These are phyloP conservation scores for Endoconidiophora laricicola DNA, from an alignment of 2,329 filamentous ascomycete species.

Conservation along the genomic window DNA sequence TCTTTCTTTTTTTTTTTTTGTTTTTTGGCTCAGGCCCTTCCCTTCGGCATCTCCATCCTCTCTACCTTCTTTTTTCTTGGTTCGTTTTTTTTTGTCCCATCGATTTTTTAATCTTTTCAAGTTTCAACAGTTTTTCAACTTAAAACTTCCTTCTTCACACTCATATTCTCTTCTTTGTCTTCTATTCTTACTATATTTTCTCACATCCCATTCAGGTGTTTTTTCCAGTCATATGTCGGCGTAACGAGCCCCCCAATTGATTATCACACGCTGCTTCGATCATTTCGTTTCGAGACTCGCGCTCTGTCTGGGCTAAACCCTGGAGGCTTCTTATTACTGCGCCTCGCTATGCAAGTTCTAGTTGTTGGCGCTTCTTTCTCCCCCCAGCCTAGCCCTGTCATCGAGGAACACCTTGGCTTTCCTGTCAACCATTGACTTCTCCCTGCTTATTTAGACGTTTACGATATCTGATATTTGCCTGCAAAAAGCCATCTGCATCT, in stretches of 20 bases:
- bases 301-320: neutral
- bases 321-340: neutral
- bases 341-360: no score
- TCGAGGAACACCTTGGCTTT: neutral
- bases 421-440: neutral
- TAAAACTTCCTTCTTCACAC: no score
- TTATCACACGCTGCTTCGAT: constrained; percentile 1
- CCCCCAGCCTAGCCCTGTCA: no score
- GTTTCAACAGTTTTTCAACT: no score
- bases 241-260: neutral
- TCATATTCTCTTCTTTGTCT: neutral
- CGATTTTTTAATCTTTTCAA: neutral
- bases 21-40: neutral
- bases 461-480: neutral
- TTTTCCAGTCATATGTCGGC: neutral
- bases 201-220: neutral
- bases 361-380: no score
- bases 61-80: neutral
- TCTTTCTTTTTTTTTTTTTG: neutral
- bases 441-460: neutral
- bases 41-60: constrained; percentile 1
- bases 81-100: neutral
- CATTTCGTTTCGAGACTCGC: neutral
- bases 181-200: neutral
- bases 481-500: no score